Percentiles rank a stretch among this genome's conserved stretches.
Conservation (phyloP, 2,329 filamentous ascomycete species). For the Penicillium sp. region DNA sequence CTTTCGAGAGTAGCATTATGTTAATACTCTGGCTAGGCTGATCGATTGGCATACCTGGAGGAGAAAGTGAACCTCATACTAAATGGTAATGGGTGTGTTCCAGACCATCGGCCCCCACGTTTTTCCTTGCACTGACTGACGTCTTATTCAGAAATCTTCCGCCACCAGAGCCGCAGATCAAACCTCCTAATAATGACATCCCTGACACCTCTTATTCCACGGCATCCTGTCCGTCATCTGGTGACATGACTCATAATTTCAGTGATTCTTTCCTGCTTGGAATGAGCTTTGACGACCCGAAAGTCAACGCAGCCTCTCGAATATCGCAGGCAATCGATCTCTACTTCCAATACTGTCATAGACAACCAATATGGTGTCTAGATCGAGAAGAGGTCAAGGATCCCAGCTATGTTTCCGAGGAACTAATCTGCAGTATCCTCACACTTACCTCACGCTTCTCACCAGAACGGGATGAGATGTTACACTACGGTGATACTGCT, state of each 20-base stretch:
- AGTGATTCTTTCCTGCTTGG: conserved; percentile 23
- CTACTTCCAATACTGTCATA: conserved; percentile 39
- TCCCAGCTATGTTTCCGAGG: conserved; percentile 28
- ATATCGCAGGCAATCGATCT: conserved; percentile 30
- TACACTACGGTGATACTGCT: conserved; percentile 42
- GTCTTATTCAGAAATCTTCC: neutral
- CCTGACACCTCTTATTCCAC: conserved; percentile 17
- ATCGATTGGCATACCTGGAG: conserved; percentile 52
- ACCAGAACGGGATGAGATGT: conserved; percentile 25
- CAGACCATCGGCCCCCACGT: neutral
- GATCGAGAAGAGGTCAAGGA: conserved; percentile 33
- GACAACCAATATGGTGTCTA: conserved; percentile 40
- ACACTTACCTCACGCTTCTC: conserved; percentile 34
- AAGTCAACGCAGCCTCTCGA: conserved; percentile 19
- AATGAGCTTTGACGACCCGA: conserved; percentile 25
- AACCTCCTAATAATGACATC: conserved; percentile 9
- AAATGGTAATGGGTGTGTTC: conserved; percentile 40
- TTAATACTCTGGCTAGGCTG: conserved; percentile 40
- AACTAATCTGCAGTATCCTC: conserved; percentile 34
- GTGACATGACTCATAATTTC: conserved; percentile 17
- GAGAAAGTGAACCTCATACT: conserved; percentile 54
- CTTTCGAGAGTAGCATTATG: neutral
- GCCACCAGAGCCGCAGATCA: conserved; percentile 11
- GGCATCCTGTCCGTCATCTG: conserved; percentile 16
- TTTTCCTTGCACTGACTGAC: conserved; percentile 22